phyloP scores from a whole-genome alignment of 371 early-diverging fungal genomes.

The Mucor plumbeus region DNA sequence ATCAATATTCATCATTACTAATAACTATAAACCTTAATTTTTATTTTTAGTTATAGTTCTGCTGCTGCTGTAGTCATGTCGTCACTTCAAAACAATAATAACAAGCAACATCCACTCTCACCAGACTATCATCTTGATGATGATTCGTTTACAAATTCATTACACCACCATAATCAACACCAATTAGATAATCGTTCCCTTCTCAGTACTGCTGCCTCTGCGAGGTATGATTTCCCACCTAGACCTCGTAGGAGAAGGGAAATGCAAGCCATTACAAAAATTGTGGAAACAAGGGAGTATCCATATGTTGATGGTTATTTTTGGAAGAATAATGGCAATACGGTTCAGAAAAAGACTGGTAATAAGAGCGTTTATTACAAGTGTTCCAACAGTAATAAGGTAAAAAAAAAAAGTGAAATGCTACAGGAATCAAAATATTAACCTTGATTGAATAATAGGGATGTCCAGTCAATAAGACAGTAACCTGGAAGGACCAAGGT shows the following conservation, averaged over 20 bases:
- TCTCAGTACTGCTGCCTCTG: slow-evolving; percentile 1
- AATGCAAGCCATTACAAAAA: slow-evolving; percentile 64
- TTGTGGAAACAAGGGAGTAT: slow-evolving; percentile 58
- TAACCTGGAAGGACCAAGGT: slow-evolving; percentile 64
- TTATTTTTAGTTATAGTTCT: slow-evolving; percentile 16
- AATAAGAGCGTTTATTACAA: slow-evolving; percentile 63
- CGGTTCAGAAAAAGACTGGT: slow-evolving; percentile 60
- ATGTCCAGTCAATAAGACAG: slow-evolving; percentile 70
- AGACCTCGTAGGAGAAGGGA: slow-evolving; percentile 48
- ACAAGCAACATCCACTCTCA: slow-evolving; percentile 24
- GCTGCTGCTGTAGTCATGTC: slow-evolving; percentile 26
- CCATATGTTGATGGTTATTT: slow-evolving; percentile 55
- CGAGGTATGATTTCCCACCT: slow-evolving; percentile 22
- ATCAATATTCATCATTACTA: neutral
- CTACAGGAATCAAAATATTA: neutral
- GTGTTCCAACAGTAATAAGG: slow-evolving; percentile 53
- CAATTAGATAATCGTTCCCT: slow-evolving; percentile 10
- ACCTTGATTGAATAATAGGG: slow-evolving; percentile 28
- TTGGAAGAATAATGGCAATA: slow-evolving; percentile 67
- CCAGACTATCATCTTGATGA: slow-evolving; percentile 27
- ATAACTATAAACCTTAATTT: slow-evolving; percentile 12
- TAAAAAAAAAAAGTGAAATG: neutral
- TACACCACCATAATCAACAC: slow-evolving; percentile 11
- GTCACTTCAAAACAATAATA: slow-evolving; percentile 23
- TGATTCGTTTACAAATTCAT: slow-evolving; percentile 13